Conservation (phyloP, 2,329 filamentous ascomycete species). For the Neofusicoccum sp. region DNA sequence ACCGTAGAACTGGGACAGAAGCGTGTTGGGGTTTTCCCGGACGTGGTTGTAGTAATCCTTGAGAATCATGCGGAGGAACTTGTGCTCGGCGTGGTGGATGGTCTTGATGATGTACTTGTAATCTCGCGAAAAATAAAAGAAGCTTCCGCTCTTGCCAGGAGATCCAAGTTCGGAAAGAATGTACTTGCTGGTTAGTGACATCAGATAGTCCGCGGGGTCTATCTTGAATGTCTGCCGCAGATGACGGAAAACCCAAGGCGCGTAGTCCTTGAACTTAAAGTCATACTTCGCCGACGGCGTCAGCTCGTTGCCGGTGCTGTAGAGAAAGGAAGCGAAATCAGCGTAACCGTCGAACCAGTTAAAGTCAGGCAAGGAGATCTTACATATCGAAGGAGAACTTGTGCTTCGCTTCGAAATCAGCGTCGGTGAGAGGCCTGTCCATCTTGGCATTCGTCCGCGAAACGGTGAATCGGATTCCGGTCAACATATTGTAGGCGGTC, state of each 20-base stretch:
- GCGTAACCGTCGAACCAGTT: not conserved
- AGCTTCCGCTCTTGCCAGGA: constrained; percentile 96
- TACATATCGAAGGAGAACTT: constrained; percentile 99
- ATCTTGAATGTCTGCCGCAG: constrained; percentile 83
- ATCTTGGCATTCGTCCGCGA: constrained; percentile 96
- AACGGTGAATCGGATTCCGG: constrained; percentile 94
- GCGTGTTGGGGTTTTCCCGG: constrained; percentile 87
- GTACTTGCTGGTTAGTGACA: constrained; percentile 98
- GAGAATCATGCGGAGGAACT: constrained; percentile 77
- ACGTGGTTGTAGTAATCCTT: constrained; percentile 95
- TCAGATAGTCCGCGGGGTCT: constrained; percentile 95
- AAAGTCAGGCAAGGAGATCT: constrained; percentile 38
- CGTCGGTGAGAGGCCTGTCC: constrained; percentile 82
- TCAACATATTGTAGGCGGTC: constrained; percentile 99
- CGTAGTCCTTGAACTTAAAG: constrained; percentile 99
- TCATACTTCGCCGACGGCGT: constrained; percentile 98
- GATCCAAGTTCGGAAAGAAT: constrained; percentile 96
- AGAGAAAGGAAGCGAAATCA: constrained; percentile 4
- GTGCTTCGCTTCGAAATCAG: constrained; percentile 89
- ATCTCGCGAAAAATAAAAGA: constrained; percentile 98
- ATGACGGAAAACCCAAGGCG: constrained; percentile 98
- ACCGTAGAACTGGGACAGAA: constrained; percentile 96
- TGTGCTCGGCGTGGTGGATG: constrained; percentile 93
- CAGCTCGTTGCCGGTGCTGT: constrained; percentile 88
- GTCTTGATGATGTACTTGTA: constrained; percentile 99